phyloP scores from a whole-genome alignment of 2,329 filamentous ascomycete genomes.

The Cladosporium colombiae region DNA sequence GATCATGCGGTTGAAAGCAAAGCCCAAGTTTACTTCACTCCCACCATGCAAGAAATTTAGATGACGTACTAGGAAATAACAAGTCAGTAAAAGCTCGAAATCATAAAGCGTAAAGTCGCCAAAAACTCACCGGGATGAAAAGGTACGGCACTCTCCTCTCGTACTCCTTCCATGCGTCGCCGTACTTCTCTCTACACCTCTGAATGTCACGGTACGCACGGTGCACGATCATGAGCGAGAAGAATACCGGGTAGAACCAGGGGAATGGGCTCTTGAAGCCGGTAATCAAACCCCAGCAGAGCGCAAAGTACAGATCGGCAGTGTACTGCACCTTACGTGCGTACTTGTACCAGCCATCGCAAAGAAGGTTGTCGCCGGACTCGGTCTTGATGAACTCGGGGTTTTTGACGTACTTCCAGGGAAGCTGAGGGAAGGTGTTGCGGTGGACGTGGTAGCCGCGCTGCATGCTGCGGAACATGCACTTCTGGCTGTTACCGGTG shows the following conservation, averaged over 20 bases:
- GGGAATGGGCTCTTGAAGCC: conserved; percentile 80
- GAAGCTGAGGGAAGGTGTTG: conserved; percentile 85
- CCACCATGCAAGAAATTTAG: neutral
- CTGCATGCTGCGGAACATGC: conserved; percentile 81
- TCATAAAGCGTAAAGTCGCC: neutral
- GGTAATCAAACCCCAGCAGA: conserved; percentile 78
- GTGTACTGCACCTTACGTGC: conserved; percentile 64
- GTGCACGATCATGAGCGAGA: conserved; percentile 76
- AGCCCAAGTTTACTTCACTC: neutral
- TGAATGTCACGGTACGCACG: conserved; percentile 74
- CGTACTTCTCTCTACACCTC: conserved; percentile 75
- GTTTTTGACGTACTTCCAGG: conserved; percentile 80
- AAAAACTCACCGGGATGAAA: conserved; percentile 65
- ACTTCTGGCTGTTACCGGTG: conserved; percentile 90
- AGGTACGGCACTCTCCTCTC: conserved; percentile 77
- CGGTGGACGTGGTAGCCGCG: conserved; percentile 69
- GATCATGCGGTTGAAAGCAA: neutral
- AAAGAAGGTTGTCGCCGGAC: conserved; percentile 73
- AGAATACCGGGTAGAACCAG: conserved; percentile 88
- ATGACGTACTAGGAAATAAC: neutral
- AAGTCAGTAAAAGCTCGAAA: neutral
- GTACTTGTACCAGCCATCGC: conserved; percentile 77
- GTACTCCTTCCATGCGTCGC: conserved; percentile 79
- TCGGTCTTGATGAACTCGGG: conserved; percentile 74
- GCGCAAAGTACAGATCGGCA: conserved; percentile 75